These are phyloP conservation scores for Dillenia suffruticosa DNA, from an alignment of 164 flowering plant genomes.

Conservation along the genomic window DNA sequence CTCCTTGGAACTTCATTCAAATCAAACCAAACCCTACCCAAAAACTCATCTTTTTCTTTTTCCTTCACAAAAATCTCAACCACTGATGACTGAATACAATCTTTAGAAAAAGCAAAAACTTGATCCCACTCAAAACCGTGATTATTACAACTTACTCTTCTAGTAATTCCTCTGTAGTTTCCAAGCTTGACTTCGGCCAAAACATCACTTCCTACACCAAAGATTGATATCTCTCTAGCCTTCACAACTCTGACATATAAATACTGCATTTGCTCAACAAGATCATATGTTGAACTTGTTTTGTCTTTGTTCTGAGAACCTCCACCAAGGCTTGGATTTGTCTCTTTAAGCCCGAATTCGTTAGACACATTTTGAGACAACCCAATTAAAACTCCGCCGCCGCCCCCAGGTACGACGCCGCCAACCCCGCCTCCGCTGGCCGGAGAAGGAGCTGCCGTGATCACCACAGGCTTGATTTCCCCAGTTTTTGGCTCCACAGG, in stretches of 20 bases:
- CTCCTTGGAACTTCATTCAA: conserved; percentile 57
- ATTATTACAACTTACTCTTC: conserved; percentile 23
- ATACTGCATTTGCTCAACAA: conserved; percentile 72
- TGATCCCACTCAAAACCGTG: conserved; percentile 39
- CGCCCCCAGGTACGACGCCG: conserved; percentile 16
- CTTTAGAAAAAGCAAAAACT: conserved; percentile 67
- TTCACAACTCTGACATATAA: conserved; percentile 56
- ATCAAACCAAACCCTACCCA: conserved; percentile 60
- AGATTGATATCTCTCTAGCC: conserved; percentile 27
- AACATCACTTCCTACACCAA: conserved; percentile 31
- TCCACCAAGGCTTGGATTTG: conserved; percentile 56
- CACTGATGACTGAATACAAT: conserved; percentile 50
- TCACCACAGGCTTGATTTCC: conserved; percentile 44
- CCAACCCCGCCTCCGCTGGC: conserved; percentile 15
- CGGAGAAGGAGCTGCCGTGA: conserved; percentile 28
- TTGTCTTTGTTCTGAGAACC: conserved; percentile 36
- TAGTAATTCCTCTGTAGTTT: conserved; percentile 54
- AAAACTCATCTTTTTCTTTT: conserved; percentile 39
- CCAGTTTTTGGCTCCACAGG: conserved; percentile 25
- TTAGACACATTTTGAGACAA: conserved; percentile 4
- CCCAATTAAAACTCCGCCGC: conserved; percentile 15
- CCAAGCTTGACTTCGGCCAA: conserved; percentile 59
- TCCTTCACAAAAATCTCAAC: conserved; percentile 54
- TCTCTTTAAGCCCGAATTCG: conserved; percentile 55
- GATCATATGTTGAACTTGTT: conserved; percentile 51